Evolutionary conservation across 495 filamentous ascomycete genomes (phyloP).

Genomic region (Penicillium cinerascens): DNA sequence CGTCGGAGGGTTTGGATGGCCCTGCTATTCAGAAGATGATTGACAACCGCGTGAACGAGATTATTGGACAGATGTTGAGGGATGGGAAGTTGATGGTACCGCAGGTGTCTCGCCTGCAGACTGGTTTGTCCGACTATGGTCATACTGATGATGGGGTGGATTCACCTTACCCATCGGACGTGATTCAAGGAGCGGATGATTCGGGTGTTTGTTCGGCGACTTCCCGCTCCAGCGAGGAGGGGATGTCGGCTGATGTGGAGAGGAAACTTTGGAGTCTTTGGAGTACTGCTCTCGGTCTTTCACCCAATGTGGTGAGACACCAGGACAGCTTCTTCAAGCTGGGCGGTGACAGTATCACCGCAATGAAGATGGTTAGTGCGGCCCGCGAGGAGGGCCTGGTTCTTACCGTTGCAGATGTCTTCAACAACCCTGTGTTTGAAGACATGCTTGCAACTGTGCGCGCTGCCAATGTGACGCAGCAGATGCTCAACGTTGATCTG

Average conservation of each 20-base stretch:
- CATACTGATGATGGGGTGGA: constrained; percentile 13
- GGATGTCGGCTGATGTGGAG: constrained; percentile 26
- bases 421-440: constrained; percentile 44
- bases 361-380: constrained; percentile 65
- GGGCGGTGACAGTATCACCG: constrained; percentile 56
- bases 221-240: constrained; percentile 25
- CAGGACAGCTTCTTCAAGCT: constrained; percentile 49
- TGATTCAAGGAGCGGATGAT: constrained; percentile 19
- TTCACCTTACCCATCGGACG: constrained; percentile 19
- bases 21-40: constrained; percentile 35
- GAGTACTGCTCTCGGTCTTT: constrained; percentile 42
- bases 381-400: constrained; percentile 51
- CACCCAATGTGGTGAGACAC: constrained; percentile 35
- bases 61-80: constrained; percentile 37
- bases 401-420: constrained; percentile 54
- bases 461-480: constrained; percentile 24
- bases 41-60: constrained; percentile 40
- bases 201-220: constrained; percentile 25
- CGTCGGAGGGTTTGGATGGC: constrained; percentile 17
- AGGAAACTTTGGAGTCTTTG: constrained; percentile 44
- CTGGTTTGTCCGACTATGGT: constrained; percentile 13
- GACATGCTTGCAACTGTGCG: constrained; percentile 41
- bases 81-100: constrained; percentile 32
- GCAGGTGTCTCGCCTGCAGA: constrained; percentile 6
- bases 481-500: constrained; percentile 23